Evolutionary conservation across 192 early-diverging fungal species (phyloP), one percentile per base, ranked within the genome.

Genomic region (Coemansia sp.): DNA sequence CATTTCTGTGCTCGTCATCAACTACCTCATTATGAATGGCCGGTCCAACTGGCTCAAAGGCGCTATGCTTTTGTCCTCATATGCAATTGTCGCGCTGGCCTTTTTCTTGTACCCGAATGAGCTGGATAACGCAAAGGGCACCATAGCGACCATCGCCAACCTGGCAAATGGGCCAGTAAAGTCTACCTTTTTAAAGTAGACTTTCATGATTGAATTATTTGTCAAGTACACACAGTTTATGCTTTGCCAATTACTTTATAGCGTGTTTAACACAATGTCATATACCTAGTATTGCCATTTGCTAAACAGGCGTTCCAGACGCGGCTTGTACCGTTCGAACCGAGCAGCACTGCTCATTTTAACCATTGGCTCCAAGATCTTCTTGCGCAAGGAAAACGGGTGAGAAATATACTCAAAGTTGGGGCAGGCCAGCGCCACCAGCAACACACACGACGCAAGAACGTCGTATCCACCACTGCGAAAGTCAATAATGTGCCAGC

Each of bases 11-110:
- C 78, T 94, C n/a, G 91, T 94, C 64, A 87, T 91, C 57, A 91
- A 91, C 75, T 92, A 90, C 68, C 74, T 92, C 61, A 90, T 91
- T 62, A 87, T 88, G 75, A 94, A 96, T 76, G 95, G 95, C 21
- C 75, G 91, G 57, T 92, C 91, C 21, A 95, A 98, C 77, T 98
- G 94, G 94, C 80, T 98, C 64, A 95, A 98, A 74, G 96, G 95
- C 32, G 81, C 86, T 11, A 92, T 97, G 91, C 70, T 98, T 46
- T 73, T 95, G 52, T 84, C 80, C 19, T 89, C 91, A 2, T 98
- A 98, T 75, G 62, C 90, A 17, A 93, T 98, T 32, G 82, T 98
- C 16, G 91, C 90, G 23, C 77, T 93, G 33, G 91, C 93, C 8
- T 93, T 95, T 68, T 94, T 82, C 75, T 88, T 91, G 68, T 91